phyloP scores from a whole-genome alignment of 2,329 filamentous ascomycete genomes.

The Penicillium janthinellum region DNA sequence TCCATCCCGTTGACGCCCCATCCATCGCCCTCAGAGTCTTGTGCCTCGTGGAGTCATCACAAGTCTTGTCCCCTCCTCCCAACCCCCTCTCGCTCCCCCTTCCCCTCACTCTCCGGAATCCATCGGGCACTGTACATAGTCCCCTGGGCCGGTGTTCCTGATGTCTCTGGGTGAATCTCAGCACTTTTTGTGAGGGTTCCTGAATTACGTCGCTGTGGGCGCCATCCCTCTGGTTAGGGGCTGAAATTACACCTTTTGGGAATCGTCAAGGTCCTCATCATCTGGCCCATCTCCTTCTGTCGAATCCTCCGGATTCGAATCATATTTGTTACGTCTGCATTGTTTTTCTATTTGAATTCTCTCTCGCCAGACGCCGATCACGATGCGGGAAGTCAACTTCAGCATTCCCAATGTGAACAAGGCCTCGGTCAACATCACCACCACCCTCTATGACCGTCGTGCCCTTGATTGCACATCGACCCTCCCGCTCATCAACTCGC shows the following conservation, averaged over 20 bases:
- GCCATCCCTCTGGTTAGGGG: slow-evolving; percentile 22
- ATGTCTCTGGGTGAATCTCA: slow-evolving; percentile 24
- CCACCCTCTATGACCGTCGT: slow-evolving; percentile 93
- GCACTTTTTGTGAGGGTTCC: slow-evolving; percentile 7
- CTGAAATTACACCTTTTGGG: slow-evolving; percentile 15
- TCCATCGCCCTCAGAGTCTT: slow-evolving; percentile 6
- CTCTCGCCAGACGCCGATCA: slow-evolving; percentile 44
- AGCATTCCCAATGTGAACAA: slow-evolving; percentile 99
- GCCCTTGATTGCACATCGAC: slow-evolving; percentile 98
- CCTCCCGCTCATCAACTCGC: slow-evolving; percentile 94
- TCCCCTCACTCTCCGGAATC: slow-evolving; percentile 7
- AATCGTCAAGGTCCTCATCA: slow-evolving; percentile 25
- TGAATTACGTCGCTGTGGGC: slow-evolving; percentile 14
- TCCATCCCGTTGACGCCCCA: neutral
- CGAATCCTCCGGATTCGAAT: slow-evolving; percentile 11
- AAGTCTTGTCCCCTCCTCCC: slow-evolving; percentile 11
- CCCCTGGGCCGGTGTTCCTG: slow-evolving; percentile 13
- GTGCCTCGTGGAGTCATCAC: slow-evolving; percentile 16
- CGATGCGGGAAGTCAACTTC: slow-evolving; percentile 99
- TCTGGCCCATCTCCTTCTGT: slow-evolving; percentile 7
- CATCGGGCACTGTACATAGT: slow-evolving; percentile 12
- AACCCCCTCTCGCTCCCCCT: slow-evolving; percentile 8
- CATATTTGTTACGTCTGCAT: slow-evolving; percentile 3
- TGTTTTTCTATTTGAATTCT: slow-evolving; percentile 6
- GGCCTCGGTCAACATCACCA: slow-evolving; percentile 97